Base-by-base conservation (phyloP, 495 filamentous ascomycete genomes). In the Pyrenula aspistea region DNA sequence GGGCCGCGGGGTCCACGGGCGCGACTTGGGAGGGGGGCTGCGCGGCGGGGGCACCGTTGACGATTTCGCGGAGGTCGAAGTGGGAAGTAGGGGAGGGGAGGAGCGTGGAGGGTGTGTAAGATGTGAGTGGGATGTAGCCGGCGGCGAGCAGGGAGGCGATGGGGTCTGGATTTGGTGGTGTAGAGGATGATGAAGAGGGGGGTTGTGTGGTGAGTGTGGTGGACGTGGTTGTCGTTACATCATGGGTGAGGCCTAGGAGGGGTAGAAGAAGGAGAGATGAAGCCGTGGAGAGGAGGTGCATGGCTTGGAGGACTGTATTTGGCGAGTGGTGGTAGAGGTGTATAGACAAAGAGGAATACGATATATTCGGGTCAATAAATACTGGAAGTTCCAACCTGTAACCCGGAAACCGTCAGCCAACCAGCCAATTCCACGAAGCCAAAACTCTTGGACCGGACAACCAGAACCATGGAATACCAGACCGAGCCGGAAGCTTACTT, bases 41-140 rank as follows among this genome's bases (percentile, higher is more conserved):
- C 2, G 72, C 73, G 0, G 83, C 80, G 42, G 75, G 69, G 15
- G 76, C 67, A 0, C 85, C 83, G 65, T 90, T 86, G 20, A 89
- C 66, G 1, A 90, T 86, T 52, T 52, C 50, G 50, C 50, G 50
- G 2, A 91, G 78, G 62, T 90, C 87, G 24, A 91, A 70, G 0
- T 81, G 83, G 71, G 59, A 54, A 52, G 15, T 52, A 53, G 8
- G 53, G 15, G 49, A 59, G 60, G 55, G 83, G 83, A 54, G 87
- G 73, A 3, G 71, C 65, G 22, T 83, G 83, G 15, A 90, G 75
- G 63, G 11, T 51, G 51, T n/a, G 54, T 11, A 56, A n/a, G 8
- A 53, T 4, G 53, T 20, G 52, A 31, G 11, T 20, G 22, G 47
- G 47, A 31, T 20, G 50, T 22, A 36, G 56, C 19, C 50, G 36